Evolutionary conservation across 176 grass and related monocot species (phyloP).

Genomic region (Avena eriantha): DNA sequence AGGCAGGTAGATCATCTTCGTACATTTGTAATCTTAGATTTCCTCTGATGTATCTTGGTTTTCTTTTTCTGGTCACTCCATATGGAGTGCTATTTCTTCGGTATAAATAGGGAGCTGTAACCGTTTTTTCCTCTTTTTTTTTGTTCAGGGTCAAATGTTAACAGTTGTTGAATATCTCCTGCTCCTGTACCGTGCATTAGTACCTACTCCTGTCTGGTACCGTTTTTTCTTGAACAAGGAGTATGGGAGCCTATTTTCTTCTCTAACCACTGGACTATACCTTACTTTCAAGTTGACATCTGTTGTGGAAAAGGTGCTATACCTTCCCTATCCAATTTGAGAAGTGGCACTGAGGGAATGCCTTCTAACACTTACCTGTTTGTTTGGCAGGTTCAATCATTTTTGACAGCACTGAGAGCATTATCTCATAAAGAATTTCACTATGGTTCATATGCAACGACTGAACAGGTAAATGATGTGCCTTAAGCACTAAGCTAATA

Average conservation of each 20-base stretch:
- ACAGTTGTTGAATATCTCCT: conserved; percentile 97
- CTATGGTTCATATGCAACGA: conserved; percentile 90
- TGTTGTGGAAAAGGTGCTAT: conserved; percentile 90
- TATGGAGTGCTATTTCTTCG: background rate
- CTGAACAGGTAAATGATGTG: conserved; percentile 75
- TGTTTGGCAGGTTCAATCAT: conserved; percentile 85
- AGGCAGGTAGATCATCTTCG: conserved; percentile 68
- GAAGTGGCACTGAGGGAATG: background rate
- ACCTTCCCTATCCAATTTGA: conserved; percentile 17
- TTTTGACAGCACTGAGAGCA: conserved; percentile 87
- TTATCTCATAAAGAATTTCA: conserved; percentile 89
- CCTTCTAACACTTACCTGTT: conserved; percentile 18
- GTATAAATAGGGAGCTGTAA: conserved; percentile 25
- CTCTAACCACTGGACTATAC: conserved; percentile 93
- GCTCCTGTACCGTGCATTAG: conserved; percentile 90
- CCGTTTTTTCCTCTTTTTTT: conserved; percentile 34
- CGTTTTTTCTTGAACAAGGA: conserved; percentile 99
- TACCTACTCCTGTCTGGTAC: conserved; percentile 96
- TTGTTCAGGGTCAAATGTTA: conserved; percentile 84
- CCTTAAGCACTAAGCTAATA: background rate
- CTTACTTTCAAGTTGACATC: conserved; percentile 99
- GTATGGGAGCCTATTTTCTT: conserved; percentile 98
- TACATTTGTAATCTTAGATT: background rate
- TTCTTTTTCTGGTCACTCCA: conserved; percentile 25
- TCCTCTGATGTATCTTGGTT: conserved; percentile 13